These are phyloP conservation scores for Phytophthora chlamydospora DNA, from an alignment of 352 stramenopile species.

Conservation along the genomic window DNA sequence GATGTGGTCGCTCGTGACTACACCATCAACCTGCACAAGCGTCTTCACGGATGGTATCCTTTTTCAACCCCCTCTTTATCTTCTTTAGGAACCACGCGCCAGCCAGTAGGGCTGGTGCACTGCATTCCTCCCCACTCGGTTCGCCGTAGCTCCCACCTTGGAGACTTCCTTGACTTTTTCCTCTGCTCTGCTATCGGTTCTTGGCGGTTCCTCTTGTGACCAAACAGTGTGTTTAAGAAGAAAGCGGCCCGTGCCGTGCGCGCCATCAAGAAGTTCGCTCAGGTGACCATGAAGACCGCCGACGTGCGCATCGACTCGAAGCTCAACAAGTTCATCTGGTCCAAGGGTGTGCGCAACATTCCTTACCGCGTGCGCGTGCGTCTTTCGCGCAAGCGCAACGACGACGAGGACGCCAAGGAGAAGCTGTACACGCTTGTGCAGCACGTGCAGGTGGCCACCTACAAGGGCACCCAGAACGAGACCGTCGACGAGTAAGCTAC, in stretches of 20 bases:
- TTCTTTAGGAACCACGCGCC: slow-evolving; percentile 1
- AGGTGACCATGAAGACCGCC: slow-evolving; percentile 97
- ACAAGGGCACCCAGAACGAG: slow-evolving; percentile 98
- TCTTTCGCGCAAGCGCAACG: slow-evolving; percentile 98
- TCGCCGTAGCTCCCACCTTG: slow-evolving; percentile 85
- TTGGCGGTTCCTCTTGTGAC: slow-evolving; percentile 26
- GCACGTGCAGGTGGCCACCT: slow-evolving; percentile 95
- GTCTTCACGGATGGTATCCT: slow-evolving; percentile 92
- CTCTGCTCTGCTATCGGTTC: slow-evolving; percentile 25
- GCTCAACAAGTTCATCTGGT: slow-evolving; percentile 99
- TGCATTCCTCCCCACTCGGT: slow-evolving; percentile 25
- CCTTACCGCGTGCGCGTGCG: slow-evolving; percentile 97
- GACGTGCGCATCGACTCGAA: slow-evolving; percentile 96
- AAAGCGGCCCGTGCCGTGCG: slow-evolving; percentile 97
- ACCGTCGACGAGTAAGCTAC: slow-evolving; percentile 91
- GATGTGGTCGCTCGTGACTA: slow-evolving; percentile 98
- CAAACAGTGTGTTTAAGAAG: slow-evolving; percentile 95
- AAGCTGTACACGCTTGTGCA: slow-evolving; percentile 99
- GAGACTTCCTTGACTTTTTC: slow-evolving; percentile 87
- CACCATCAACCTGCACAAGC: slow-evolving; percentile 99
- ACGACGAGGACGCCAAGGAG: slow-evolving; percentile 99
- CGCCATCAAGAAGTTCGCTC: slow-evolving; percentile 98
- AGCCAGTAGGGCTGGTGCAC: not conserved
- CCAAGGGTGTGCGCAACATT: slow-evolving; percentile 97
- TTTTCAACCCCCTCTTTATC: slow-evolving; percentile 61